A percentile compares a stretch with the other conserved stretches of the same genome.
These are phyloP conservation scores for Neonectria neomacrospora DNA, from an alignment of 2,329 filamentous ascomycete species.

Conservation along the genomic window DNA sequence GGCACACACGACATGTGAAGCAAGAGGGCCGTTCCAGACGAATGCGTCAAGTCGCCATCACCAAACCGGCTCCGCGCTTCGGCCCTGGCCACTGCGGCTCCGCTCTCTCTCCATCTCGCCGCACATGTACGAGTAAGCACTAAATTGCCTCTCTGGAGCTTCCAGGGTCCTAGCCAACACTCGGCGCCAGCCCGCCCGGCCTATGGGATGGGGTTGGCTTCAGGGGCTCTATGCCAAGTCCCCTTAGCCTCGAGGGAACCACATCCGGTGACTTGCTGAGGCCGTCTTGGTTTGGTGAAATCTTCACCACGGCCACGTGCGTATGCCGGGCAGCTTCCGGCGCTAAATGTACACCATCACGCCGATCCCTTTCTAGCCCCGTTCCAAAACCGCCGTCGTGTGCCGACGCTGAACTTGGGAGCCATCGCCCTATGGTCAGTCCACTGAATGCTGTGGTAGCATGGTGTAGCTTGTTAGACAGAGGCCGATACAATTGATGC, in stretches of 20 bases:
- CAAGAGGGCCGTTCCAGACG: neutral
- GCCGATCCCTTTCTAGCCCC: neutral
- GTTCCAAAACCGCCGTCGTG: neutral
- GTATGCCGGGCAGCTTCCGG: neutral
- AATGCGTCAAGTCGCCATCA: neutral
- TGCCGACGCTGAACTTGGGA: neutral
- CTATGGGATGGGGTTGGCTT: neutral
- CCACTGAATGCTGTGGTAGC: neutral
- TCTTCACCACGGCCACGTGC: neutral
- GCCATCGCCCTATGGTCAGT: neutral
- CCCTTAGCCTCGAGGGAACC: neutral
- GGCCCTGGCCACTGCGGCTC: constrained; percentile 7
- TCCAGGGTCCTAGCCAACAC: neutral
- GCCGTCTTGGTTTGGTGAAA: too few species aligned
- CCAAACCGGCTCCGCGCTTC: constrained; percentile 6
- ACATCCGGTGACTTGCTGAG: neutral
- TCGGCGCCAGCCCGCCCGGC: neutral
- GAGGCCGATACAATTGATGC: neutral
- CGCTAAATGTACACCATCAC: neutral
- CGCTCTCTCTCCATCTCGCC: constrained; percentile 8
- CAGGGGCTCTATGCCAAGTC: neutral
- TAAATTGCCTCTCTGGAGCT: constrained; percentile 62
- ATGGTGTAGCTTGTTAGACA: neutral
- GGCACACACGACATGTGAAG: neutral
- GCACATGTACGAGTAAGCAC: constrained; percentile 90